phyloP scores from a whole-genome alignment of 2,329 filamentous ascomycete species.

The Alternaria ethzedia region DNA sequence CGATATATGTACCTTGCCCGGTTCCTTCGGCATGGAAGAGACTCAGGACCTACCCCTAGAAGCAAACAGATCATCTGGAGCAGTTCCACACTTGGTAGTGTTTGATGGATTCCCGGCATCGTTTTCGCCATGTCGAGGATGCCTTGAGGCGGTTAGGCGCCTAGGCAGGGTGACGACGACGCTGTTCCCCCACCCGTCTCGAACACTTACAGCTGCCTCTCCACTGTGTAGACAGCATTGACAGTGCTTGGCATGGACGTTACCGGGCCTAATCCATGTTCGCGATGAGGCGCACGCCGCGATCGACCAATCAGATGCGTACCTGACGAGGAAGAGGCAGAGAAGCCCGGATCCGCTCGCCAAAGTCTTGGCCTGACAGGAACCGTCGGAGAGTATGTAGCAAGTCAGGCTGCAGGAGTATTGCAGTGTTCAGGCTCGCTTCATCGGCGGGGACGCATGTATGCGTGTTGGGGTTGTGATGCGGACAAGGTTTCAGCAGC shows the following conservation, averaged over 20 bases:
- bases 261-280: constrained; percentile 1
- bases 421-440: constrained; percentile 11
- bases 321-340: background rate
- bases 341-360: constrained; percentile 5
- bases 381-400: constrained; percentile 24
- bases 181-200: constrained; percentile 18
- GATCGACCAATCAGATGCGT: constrained; percentile 15
- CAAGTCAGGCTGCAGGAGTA: constrained; percentile 23
- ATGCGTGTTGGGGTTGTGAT: constrained; percentile 22
- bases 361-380: constrained; percentile 27
- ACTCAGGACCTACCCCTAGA: constrained; percentile 8
- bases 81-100: constrained; percentile 12
- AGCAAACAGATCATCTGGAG: constrained; percentile 16
- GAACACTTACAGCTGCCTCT: constrained; percentile 18
- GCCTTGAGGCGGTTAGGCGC: constrained; percentile 17
- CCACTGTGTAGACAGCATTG: background rate
- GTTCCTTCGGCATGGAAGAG: constrained; percentile 4
- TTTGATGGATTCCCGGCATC: constrained; percentile 19
- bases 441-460: background rate
- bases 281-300: background rate
- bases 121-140: constrained; percentile 9
- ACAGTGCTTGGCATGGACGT: constrained; percentile 12
- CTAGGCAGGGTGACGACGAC: constrained; percentile 12
- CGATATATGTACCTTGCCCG: constrained; percentile 18
- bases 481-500: constrained; percentile 24